Percentiles rank a stretch among this genome's conserved stretches.
Evolutionary conservation across 345 rosid genomes (phyloP).

Genomic region (Melastoma malabathricum): DNA sequence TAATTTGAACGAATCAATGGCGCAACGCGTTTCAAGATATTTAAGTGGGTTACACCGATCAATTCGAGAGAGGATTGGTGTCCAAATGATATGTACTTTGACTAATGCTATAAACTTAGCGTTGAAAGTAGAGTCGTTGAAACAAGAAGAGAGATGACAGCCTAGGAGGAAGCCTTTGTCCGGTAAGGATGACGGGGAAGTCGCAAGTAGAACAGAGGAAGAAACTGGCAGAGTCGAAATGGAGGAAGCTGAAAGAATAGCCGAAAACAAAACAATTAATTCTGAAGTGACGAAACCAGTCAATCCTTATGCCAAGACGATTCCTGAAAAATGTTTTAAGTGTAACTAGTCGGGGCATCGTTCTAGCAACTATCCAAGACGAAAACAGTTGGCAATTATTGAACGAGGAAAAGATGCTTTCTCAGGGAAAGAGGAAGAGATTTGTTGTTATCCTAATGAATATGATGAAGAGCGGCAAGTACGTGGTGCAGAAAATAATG

Average conservation of each 20-base stretch:
- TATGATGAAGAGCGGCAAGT: background rate
- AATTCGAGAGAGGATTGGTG: background rate
- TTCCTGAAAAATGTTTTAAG: too few species aligned
- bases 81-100: background rate
- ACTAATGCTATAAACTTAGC: background rate
- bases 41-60: background rate
- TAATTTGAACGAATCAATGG: background rate
- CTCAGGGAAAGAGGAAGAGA: background rate
- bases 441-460: background rate
- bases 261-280: fast-evolving
- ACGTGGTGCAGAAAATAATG: fast-evolving
- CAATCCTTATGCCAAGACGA: too few species aligned
- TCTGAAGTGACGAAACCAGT: background rate
- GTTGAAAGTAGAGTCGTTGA: too few species aligned
- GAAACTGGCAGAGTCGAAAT: background rate
- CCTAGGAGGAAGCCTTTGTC: too few species aligned
- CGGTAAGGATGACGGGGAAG: too few species aligned
- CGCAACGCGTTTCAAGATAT: background rate
- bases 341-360: too few species aligned
- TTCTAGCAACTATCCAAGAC: too few species aligned
- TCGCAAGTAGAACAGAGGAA: too few species aligned
- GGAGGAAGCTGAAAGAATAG: fast-evolving
- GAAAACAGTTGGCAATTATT: background rate
- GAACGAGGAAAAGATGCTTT: background rate
- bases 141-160: too few species aligned